Conservation (phyloP, 148 eudicot species). For the Polygonum maritimum region DNA sequence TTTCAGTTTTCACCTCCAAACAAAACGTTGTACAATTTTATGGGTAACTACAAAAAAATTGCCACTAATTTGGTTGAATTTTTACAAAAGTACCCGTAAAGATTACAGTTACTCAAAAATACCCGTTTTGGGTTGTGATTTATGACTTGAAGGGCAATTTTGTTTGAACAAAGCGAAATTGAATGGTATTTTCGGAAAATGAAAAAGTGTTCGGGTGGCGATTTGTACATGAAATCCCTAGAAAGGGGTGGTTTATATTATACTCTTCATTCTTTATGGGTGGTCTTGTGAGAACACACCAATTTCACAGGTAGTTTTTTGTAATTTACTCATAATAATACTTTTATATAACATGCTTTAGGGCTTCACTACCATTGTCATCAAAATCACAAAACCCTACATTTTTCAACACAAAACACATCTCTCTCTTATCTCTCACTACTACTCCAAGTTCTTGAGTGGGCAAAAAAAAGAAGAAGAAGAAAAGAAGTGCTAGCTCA, state of each 20-base stretch:
- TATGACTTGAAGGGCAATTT: too few relatives aligned
- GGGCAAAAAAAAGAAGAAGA: not conserved
- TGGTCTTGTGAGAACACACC: not conserved
- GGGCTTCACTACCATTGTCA: not conserved
- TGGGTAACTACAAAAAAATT: not conserved
- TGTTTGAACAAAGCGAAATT: too few relatives aligned
- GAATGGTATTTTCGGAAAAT: too few relatives aligned
- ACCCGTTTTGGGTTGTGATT: too few relatives aligned
- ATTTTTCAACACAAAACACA: not conserved
- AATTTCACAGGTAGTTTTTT: too few relatives aligned
- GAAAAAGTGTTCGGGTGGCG: too few relatives aligned
- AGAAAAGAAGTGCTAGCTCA: not conserved
- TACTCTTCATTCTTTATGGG: too few relatives aligned
- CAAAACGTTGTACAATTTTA: not conserved
- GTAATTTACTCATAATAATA: not conserved
- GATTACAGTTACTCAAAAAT: too few relatives aligned
- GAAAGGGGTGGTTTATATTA: too few relatives aligned
- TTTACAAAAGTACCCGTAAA: too few relatives aligned
- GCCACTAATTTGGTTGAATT: too few relatives aligned
- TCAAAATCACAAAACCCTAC: not conserved
- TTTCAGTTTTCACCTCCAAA: not conserved
- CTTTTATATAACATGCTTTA: not conserved
- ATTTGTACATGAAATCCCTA: too few relatives aligned
- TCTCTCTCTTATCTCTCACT: not conserved
- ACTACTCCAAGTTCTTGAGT: not conserved